A percentile compares a stretch with the other conserved stretches of the same genome.
Evolutionary conservation across 768 basidiomycete genomes (phyloP).

Genomic region (Boletus patriciae): DNA sequence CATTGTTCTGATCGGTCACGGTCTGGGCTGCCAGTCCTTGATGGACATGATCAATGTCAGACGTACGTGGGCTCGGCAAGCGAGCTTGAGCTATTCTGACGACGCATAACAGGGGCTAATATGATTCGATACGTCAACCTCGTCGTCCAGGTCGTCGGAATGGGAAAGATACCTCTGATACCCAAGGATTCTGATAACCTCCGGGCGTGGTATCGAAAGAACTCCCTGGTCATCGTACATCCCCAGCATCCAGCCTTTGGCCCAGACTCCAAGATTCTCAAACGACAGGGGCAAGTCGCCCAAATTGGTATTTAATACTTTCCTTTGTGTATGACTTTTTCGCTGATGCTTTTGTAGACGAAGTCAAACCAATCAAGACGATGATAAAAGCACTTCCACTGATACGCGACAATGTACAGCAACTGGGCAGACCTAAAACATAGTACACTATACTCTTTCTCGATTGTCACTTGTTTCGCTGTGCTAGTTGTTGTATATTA

Average conservation of each 20-base stretch:
- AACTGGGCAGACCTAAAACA: conserved; percentile 15
- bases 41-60: conserved; percentile 72
- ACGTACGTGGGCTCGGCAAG: conserved; percentile 44
- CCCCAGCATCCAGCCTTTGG: conserved; percentile 52
- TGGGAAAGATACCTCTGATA: conserved; percentile 51
- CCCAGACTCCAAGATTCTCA: conserved; percentile 43
- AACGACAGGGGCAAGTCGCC: conserved; percentile 64
- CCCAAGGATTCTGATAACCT: conserved; percentile 58
- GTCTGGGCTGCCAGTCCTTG: conserved; percentile 74
- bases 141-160: conserved; percentile 78
- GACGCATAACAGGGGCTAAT: conserved; percentile 39
- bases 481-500: conserved; percentile 10
- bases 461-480: not conserved
- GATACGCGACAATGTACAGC: conserved; percentile 58
- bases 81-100: not conserved
- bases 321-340: not conserved
- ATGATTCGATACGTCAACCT: conserved; percentile 66
- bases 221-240: conserved; percentile 72
- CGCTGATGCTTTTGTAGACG: conserved; percentile 42
- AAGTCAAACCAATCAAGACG: conserved; percentile 73
- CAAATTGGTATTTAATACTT: conserved; percentile 53
- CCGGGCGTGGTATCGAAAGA: conserved; percentile 70
- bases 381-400: conserved; percentile 63
- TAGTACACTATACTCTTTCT: conserved; percentile 7
- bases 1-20: conserved; percentile 85